phyloP scores from a whole-genome alignment of 345 rosid genomes.

The Citrus trifoliata region DNA sequence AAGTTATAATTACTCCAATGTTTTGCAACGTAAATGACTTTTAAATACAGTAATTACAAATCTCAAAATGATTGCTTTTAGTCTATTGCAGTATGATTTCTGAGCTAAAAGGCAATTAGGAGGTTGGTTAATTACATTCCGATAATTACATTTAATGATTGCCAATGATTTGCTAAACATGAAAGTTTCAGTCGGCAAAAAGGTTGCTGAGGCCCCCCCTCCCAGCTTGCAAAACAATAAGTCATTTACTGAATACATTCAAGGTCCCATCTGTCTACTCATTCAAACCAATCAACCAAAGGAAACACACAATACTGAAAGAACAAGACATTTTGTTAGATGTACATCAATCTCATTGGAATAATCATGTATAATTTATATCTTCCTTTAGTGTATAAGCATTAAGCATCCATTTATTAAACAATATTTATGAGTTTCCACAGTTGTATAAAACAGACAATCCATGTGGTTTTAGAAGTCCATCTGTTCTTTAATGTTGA shows the following conservation, averaged over 20 bases:
- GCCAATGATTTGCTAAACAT: not conserved
- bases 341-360: not conserved
- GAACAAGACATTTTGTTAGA: not conserved
- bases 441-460: conserved; percentile 17
- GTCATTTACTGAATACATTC: too few species aligned
- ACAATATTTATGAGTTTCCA: not conserved
- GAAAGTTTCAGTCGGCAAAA: not conserved
- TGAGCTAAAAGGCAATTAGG: not conserved
- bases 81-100: not conserved
- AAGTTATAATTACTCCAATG: not conserved
- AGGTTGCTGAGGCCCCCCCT: not conserved
- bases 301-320: not conserved
- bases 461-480: conserved; percentile 28
- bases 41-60: not conserved
- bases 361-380: not conserved
- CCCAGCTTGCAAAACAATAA: not conserved
- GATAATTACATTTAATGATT: conserved; percentile 2
- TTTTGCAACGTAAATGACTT: not conserved
- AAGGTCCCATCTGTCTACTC: conserved; percentile 3
- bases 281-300: conserved; percentile 1
- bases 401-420: not conserved
- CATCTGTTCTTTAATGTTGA: conserved; percentile 12
- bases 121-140: not conserved
- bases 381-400: not conserved
- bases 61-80: not conserved